Conservation (phyloP, 345 rosid genomes). For the Eucalyptus globulus region DNA sequence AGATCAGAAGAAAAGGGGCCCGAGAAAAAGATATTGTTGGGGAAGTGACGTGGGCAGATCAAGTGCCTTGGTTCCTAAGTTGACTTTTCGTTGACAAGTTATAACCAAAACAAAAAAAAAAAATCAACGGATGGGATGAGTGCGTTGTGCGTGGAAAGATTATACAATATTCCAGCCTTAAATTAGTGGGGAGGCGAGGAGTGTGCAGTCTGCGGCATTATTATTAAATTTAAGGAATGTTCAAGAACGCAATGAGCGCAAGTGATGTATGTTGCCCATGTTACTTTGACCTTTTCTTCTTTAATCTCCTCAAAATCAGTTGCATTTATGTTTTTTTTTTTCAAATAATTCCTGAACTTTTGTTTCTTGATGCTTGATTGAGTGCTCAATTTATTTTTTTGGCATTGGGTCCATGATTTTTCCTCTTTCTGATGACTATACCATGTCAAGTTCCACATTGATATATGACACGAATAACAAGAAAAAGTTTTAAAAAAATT, state of each 20-base stretch:
- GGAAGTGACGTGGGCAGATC: not conserved
- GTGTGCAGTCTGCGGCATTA: not conserved
- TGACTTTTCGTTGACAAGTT: not conserved
- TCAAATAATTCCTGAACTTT: not conserved
- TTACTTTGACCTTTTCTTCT: not conserved
- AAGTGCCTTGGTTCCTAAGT: not conserved
- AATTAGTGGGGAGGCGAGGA: not conserved
- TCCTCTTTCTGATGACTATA: not conserved
- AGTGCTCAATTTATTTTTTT: not conserved
- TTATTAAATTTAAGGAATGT: not conserved
- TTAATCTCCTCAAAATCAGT: not conserved
- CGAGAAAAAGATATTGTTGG: not conserved
- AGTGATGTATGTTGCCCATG: not conserved
- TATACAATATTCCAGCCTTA: not conserved
- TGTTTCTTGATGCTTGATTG: not conserved
- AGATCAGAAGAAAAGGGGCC: not conserved
- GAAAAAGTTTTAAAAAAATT: fast-evolving
- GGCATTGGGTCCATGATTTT: not conserved
- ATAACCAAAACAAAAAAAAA: too few species aligned
- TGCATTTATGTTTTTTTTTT: not conserved
- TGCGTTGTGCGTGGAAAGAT: not conserved
- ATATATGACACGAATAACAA: not conserved
- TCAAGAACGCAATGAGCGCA: not conserved
- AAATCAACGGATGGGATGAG: not conserved
- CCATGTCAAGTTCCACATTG: not conserved